Conservation (phyloP, 768 basidiomycete species). For the Rhodotorula taiwanensis region DNA sequence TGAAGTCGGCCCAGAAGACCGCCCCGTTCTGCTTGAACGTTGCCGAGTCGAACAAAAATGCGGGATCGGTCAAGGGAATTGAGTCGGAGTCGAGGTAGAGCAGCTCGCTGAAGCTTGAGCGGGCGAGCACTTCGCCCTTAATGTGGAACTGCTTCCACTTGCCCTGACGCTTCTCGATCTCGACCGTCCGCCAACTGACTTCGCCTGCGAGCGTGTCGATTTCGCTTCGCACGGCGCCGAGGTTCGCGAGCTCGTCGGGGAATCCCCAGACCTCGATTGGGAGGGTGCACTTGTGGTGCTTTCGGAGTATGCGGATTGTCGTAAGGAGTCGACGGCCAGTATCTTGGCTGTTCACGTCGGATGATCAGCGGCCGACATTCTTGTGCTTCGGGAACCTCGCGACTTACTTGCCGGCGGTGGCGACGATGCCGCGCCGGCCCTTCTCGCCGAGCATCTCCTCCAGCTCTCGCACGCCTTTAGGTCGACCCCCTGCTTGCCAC, state of each 20-base stretch:
- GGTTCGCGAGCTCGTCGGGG: conserved; percentile 44
- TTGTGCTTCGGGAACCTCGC: background rate
- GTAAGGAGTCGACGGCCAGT: conserved; percentile 45
- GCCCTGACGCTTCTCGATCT: conserved; percentile 1
- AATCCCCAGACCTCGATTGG: conserved; percentile 49
- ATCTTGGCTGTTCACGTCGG: conserved; percentile 38
- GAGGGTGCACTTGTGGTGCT: conserved; percentile 42
- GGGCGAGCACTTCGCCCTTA: conserved; percentile 34
- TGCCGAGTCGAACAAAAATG: conserved; percentile 45
- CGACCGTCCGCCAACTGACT: conserved; percentile 40
- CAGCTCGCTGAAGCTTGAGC: conserved; percentile 44
- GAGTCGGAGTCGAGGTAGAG: conserved; percentile 50
- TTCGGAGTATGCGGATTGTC: conserved; percentile 44
- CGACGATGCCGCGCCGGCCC: conserved; percentile 43
- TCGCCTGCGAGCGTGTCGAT: conserved; percentile 43
- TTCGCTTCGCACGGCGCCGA: conserved; percentile 31
- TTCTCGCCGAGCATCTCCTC: conserved; percentile 1
- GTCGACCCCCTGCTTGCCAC: background rate
- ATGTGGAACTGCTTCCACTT: conserved; percentile 44
- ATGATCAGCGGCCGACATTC: no score
- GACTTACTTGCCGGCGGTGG: conserved; percentile 47
- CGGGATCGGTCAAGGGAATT: conserved; percentile 45
- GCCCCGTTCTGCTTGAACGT: conserved; percentile 42
- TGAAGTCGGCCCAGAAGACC: conserved; percentile 50
- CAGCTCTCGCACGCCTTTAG: background rate